Evolutionary conservation across 345 rosid species (phyloP).

Genomic region (Linum trigynum): DNA sequence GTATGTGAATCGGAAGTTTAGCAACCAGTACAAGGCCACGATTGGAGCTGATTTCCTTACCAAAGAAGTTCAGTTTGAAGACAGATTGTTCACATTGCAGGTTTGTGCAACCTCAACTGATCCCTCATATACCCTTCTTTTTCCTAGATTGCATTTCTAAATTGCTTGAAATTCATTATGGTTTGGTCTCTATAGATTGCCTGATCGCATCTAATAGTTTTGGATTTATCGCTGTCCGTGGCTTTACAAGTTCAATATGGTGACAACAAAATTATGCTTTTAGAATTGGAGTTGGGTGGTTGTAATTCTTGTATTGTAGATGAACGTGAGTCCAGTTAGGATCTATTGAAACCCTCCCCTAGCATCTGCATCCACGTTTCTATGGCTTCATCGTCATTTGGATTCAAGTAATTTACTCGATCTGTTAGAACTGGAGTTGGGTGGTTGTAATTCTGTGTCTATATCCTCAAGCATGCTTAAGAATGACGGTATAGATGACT

Average conservation of each 20-base stretch:
- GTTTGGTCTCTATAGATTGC: not conserved
- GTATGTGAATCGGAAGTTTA: conserved; percentile 84
- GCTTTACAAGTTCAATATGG: too few species aligned
- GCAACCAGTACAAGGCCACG: conserved; percentile 89
- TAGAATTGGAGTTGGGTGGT: too few species aligned
- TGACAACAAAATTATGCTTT: too few species aligned
- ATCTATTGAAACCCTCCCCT: not conserved
- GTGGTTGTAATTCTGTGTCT: too few species aligned
- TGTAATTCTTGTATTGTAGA: not conserved
- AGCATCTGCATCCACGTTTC: not conserved
- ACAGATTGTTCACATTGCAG: conserved; percentile 86
- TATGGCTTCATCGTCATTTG: not conserved
- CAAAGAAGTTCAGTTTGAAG: conserved; percentile 83
- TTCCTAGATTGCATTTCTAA: not conserved
- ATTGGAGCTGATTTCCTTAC: conserved; percentile 94
- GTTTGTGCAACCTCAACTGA: conserved; percentile 21
- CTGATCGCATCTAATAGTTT: not conserved
- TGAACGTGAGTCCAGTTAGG: not conserved
- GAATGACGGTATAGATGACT: too few species aligned
- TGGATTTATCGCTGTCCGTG: too few species aligned
- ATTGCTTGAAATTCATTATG: not conserved
- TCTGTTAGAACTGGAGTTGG: not conserved
- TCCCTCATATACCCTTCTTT: not conserved
- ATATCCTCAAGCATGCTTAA: too few species aligned
- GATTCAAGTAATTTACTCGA: not conserved